A percentile compares a stretch with the other conserved stretches of the same genome.
Conservation (phyloP, 2,329 filamentous ascomycete genomes). For the Microascus cirrosus region DNA sequence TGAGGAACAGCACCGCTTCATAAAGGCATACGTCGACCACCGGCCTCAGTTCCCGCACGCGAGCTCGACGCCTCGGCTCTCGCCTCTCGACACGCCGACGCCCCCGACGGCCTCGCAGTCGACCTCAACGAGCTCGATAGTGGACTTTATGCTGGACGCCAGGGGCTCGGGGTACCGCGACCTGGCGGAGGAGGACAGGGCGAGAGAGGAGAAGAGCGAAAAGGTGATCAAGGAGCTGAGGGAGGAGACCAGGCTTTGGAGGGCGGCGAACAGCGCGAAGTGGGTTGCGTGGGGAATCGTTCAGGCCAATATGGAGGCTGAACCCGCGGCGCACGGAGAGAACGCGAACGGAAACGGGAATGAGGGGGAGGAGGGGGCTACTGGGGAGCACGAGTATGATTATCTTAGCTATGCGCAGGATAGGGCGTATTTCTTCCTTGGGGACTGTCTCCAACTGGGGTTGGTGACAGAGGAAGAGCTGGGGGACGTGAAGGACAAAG, state of each 20-base stretch:
- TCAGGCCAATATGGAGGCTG: constrained; percentile 75
- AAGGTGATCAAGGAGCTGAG: constrained; percentile 58
- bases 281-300: constrained; percentile 97
- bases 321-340: constrained; percentile 28
- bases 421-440: constrained; percentile 87
- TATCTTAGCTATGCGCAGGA: constrained; percentile 89
- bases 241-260: constrained; percentile 75
- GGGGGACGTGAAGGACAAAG: constrained; percentile 44
- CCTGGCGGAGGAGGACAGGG: constrained; percentile 44
- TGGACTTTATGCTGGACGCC: constrained; percentile 76
- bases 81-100: constrained; percentile 31
- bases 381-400: constrained; percentile 64
- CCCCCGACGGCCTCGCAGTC: constrained; percentile 15
- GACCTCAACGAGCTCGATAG: constrained; percentile 35
- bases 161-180: constrained; percentile 16
- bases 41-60: constrained; percentile 52
- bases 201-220: constrained; percentile 54
- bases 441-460: constrained; percentile 70
- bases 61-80: constrained; percentile 37
- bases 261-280: constrained; percentile 73
- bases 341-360: constrained; percentile 5
- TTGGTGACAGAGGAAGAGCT: constrained; percentile 67
- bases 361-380: constrained; percentile 21
- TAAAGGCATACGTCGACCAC: constrained; percentile 80
- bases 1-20: constrained; percentile 75